Evolutionary conservation across 768 basidiomycete species (phyloP).

Genomic region (Auricularia sp.): DNA sequence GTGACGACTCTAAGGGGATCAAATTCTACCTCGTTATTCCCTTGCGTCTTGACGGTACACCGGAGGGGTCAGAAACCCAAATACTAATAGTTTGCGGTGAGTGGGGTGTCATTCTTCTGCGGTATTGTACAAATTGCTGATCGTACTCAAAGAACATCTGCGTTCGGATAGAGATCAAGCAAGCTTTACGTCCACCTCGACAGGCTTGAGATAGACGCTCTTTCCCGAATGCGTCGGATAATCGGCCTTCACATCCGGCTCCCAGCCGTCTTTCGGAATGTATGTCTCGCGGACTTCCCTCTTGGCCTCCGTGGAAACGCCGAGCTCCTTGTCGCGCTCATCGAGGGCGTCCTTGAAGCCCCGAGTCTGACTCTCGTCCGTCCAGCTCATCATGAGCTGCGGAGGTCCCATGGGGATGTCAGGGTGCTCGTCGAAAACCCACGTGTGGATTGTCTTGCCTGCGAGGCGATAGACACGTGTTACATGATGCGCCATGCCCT

Average conservation of each 20-base stretch:
- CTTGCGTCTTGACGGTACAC: no score
- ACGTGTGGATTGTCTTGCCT: neutral
- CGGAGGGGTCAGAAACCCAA: no score
- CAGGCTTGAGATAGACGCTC: conserved; percentile 25
- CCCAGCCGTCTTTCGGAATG: conserved; percentile 24
- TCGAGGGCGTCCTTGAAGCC: conserved; percentile 15
- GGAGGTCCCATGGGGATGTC: conserved; percentile 38
- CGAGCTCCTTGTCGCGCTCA: conserved; percentile 24
- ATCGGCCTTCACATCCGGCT: conserved; percentile 28
- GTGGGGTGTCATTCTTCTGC: no score
- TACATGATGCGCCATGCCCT: neutral
- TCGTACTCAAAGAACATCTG: no score
- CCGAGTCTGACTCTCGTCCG: conserved; percentile 24
- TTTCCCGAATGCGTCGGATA: conserved; percentile 28
- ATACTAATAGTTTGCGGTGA: no score
- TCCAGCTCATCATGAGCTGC: conserved; percentile 37
- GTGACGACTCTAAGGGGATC: no score
- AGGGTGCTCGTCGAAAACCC: conserved; percentile 24
- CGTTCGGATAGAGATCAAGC: neutral
- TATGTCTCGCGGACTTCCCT: conserved; percentile 26
- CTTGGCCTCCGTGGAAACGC: conserved; percentile 27
- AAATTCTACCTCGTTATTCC: no score
- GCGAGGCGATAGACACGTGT: neutral
- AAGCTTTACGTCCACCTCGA: conserved; percentile 13
- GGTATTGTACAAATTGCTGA: no score